Evolutionary conservation across 495 filamentous ascomycete genomes (phyloP), one percentile per base, ranked within the genome.

Genomic region (Penicillium paradoxum): DNA sequence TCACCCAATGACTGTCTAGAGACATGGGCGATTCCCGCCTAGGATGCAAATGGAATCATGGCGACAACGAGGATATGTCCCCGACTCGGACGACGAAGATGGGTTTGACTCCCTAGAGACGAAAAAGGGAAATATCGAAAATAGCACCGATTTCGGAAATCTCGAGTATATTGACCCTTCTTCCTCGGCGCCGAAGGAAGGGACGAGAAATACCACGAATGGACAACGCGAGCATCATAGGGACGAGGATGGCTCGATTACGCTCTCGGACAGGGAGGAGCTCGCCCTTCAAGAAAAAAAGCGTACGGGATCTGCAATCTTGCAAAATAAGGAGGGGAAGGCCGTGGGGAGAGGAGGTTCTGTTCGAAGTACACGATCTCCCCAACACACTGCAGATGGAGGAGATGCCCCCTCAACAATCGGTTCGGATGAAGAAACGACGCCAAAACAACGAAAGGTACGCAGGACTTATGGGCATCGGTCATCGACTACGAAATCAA

Each of bases 21-120:
- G 73, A 66, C 45, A 76, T 74, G 73, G 72, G 68, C 60, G 49
- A 68, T 62, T 59, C 58, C 55, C 65, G 61, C 66, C 66, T 38
- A 64, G 57, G 49, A 66, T 62, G 66, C 72, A 73, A 69, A 84
- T 83, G 80, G 73, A 80, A 75, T 76, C 74, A 74, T 85, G 82
- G 82, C 75, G 75, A 65, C 72, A 77, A 67, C 73, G 74, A 67
- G 81, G 82, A 47, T 85, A 75, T 72, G 82, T 85, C 56, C 77
- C 79, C 52, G 80, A 83, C 60, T 84, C 82, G 25, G 82, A 85
- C 55, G 77, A 77, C 30, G 79, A 82, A 44, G 82, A 84, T 34
- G 78, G 73, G 40, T 66, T 73, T 42, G 71, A 74, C 17, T 69
- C 64, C 34, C 64, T 71, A 48, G 60, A 69, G 7, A 15, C 57